Percentiles rank a stretch among this genome's conserved stretches.
Conservation (phyloP, 805 yeast species). For the Monosporozyma solicola region DNA sequence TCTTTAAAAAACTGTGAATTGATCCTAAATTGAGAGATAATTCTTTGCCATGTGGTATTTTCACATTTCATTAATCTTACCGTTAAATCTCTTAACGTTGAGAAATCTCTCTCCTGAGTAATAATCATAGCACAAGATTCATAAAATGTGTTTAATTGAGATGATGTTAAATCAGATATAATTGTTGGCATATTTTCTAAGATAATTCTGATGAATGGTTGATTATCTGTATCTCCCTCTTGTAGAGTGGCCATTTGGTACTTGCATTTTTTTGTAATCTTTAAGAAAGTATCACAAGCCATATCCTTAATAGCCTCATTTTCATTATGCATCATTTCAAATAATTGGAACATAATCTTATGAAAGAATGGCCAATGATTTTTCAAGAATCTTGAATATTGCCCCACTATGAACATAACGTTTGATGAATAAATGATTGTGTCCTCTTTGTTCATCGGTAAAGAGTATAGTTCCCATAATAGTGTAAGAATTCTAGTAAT, state of each 20-base stretch:
- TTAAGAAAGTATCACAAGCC: conserved; percentile 98
- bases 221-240: conserved; percentile 52
- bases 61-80: conserved; percentile 77
- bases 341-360: conserved; percentile 86
- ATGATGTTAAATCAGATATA: conserved; percentile 85
- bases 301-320: conserved; percentile 98
- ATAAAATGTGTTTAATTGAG: conserved; percentile 90
- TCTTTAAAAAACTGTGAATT: conserved; percentile 67
- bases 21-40: conserved; percentile 67
- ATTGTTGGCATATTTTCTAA: conserved; percentile 67
- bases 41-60: conserved; percentile 83
- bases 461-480: conserved; percentile 75
- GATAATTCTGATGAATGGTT: conserved; percentile 83
- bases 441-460: conserved; percentile 89
- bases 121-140: conserved; percentile 92
- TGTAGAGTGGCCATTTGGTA: conserved; percentile 84
- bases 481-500: conserved; percentile 78
- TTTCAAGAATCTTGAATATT: conserved; percentile 89
- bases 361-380: conserved; percentile 96
- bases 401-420: conserved; percentile 98
- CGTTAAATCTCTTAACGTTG: conserved; percentile 57
- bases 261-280: conserved; percentile 87
- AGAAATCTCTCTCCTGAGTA: conserved; percentile 65
- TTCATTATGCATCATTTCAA: conserved; percentile 97
- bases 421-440: conserved; percentile 97